phyloP scores from a whole-genome alignment of 2,329 filamentous ascomycete genomes.

The Penicillium sp. region DNA sequence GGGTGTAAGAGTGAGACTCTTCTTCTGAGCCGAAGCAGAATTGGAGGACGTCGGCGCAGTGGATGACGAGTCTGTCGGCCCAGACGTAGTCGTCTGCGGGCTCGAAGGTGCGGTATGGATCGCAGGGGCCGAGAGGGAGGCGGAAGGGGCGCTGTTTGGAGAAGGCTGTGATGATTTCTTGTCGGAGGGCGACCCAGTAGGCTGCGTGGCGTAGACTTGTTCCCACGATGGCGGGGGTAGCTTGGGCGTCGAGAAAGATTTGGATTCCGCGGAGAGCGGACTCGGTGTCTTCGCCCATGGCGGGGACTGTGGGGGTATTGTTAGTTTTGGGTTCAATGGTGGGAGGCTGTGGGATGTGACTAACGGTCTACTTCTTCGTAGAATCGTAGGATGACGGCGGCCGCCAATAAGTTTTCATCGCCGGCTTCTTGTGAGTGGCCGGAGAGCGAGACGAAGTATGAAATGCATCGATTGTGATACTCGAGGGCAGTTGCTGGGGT shows the following conservation, averaged over 20 bases:
- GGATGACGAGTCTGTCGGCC: conserved; percentile 58
- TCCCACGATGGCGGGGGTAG: conserved; percentile 15
- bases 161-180: conserved; percentile 52
- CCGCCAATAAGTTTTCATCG: conserved; percentile 46
- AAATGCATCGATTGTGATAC: conserved; percentile 46
- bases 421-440: conserved; percentile 32
- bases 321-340: background rate
- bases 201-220: conserved; percentile 45
- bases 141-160: conserved; percentile 42
- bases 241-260: conserved; percentile 37
- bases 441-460: conserved; percentile 43
- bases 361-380: conserved; percentile 46
- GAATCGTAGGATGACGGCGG: conserved; percentile 44
- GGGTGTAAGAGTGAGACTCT: conserved; percentile 1
- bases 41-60: conserved; percentile 65
- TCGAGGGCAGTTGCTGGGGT: conserved; percentile 38
- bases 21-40: conserved; percentile 56
- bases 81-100: conserved; percentile 36
- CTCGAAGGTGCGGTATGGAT: conserved; percentile 36
- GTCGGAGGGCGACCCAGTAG: conserved; percentile 52
- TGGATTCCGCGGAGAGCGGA: conserved; percentile 24
- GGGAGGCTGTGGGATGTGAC: background rate
- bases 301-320: conserved; percentile 8
- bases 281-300: conserved; percentile 22
- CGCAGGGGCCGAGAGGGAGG: conserved; percentile 41